phyloP scores from a whole-genome alignment of 768 basidiomycete genomes.

The Russula sp. region DNA sequence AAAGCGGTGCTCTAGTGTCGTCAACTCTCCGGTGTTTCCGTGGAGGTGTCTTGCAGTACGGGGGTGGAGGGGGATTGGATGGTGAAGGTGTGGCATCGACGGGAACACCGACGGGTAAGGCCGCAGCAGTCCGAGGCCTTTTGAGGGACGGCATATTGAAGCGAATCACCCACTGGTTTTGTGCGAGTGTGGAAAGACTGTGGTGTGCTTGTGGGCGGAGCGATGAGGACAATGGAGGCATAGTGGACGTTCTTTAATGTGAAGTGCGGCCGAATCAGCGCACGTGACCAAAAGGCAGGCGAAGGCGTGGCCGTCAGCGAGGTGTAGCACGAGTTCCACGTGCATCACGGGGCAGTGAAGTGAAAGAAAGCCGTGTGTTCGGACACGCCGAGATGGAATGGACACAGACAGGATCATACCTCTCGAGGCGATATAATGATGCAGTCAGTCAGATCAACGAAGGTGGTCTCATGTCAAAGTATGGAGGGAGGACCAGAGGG shows the following conservation, averaged over 20 bases:
- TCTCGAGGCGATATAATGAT: conserved; percentile 13
- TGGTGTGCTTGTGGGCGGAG: conserved; percentile 18
- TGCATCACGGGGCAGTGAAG: conserved; percentile 18
- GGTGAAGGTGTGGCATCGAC: conserved; percentile 11
- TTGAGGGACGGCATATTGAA: conserved; percentile 16
- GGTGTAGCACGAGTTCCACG: conserved; percentile 12
- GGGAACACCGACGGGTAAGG: conserved; percentile 5
- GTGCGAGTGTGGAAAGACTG: conserved; percentile 15
- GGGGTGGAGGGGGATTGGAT: conserved; percentile 3
- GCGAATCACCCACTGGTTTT: conserved; percentile 1
- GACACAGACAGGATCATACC: conserved; percentile 15
- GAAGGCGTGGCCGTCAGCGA: conserved; percentile 15
- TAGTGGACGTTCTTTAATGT: conserved; percentile 19
- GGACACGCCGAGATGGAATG: conserved; percentile 17
- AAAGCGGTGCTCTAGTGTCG: conserved; percentile 11
- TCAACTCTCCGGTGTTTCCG: conserved; percentile 14
- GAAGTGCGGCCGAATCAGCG: conserved; percentile 10
- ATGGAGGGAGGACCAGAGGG: neutral
- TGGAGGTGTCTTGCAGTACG: conserved; percentile 14
- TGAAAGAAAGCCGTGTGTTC: conserved; percentile 3
- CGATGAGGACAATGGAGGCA: conserved; percentile 15
- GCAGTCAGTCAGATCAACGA: neutral
- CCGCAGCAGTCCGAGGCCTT: conserved; percentile 11
- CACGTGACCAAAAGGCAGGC: conserved; percentile 19
- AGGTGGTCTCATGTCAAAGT: neutral